These are phyloP conservation scores for Suillus plorans DNA, from an alignment of 768 basidiomycete species.

Conservation along the genomic window DNA sequence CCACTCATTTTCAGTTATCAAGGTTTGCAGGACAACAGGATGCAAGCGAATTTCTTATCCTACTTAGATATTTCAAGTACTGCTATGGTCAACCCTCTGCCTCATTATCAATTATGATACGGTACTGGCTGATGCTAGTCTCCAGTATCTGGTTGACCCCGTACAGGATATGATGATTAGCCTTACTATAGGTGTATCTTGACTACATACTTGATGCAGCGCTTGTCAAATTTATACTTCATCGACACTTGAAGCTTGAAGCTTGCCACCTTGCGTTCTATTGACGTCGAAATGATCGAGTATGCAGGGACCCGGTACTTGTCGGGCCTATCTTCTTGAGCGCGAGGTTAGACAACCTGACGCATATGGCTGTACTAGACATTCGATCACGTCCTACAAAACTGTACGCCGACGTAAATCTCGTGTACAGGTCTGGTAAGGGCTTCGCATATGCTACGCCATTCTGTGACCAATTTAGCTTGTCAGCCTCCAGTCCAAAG, in stretches of 20 bases:
- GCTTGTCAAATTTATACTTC: not conserved
- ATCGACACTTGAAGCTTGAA: not conserved
- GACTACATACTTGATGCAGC: not conserved
- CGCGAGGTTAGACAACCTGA: not conserved
- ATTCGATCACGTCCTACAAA: not conserved
- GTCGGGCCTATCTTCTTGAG: not conserved
- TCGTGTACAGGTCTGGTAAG: not conserved
- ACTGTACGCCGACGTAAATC: not conserved
- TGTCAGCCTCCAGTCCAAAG: not conserved
- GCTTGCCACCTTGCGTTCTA: not conserved
- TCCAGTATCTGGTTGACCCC: not conserved
- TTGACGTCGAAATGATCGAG: not conserved
- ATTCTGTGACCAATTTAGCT: not conserved
- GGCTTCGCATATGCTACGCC: not conserved
- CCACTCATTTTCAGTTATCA: not conserved
- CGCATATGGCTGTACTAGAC: not conserved
- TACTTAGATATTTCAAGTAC: not conserved
- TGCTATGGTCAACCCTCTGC: not conserved
- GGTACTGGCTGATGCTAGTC: not conserved
- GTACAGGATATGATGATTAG: not conserved
- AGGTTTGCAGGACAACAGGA: not conserved
- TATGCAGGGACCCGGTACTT: not conserved
- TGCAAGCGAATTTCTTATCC: not conserved
- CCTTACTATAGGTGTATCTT: not conserved
- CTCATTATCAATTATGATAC: not conserved